Base-by-base conservation (phyloP, 2,329 filamentous ascomycete genomes). In the Meredithiella fracta region DNA sequence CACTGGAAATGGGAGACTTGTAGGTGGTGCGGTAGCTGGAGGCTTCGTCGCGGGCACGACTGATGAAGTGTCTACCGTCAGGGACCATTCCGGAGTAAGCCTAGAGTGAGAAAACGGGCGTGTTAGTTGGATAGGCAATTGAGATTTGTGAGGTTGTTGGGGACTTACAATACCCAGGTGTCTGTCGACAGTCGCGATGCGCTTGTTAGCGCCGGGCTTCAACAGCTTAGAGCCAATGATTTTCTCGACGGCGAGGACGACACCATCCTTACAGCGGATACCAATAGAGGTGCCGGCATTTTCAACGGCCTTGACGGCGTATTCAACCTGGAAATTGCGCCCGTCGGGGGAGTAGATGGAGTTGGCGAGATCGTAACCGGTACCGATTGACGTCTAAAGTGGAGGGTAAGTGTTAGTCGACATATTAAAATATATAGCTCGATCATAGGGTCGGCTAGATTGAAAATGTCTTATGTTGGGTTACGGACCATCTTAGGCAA, bases 331-430 rank as follows among this genome's bases (percentile, higher is more conserved):
- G 72, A 98, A 98, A 72, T 98, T 98, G 65, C 92, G 86, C 68
- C 92, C 92, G 74, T 98, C 92, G 62, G 92, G 92, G 51, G 92
- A 97, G 78, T 97, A 98, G 76, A 97, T 94, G 67, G 92, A 97
- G 80, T 98, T 98, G 69, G 88, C 88, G 66, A 98, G 85, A 81
- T 98, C 92, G 75, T 98, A 98, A 67, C 92, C 92, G 66, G 92
- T 98, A 68, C 92, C 92, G 85, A 98, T 98, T 68, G 92, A 98
- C 67, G 92, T 98, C 92, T 98, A 63, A 23, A 38, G 51, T 7
- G 47, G 34, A 14, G 42, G 51, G 29, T 34, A 20, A 23, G 47
- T 7, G 38, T 49, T 40, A 25, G 42, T 34, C 20, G 6, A 22
- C 26, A 9, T 23, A 5, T 11, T 11, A 34, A 34, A 5, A 34